These are phyloP conservation scores for Myotisia sp. DNA, from an alignment of 2,329 filamentous ascomycete genomes.

Conservation along the genomic window DNA sequence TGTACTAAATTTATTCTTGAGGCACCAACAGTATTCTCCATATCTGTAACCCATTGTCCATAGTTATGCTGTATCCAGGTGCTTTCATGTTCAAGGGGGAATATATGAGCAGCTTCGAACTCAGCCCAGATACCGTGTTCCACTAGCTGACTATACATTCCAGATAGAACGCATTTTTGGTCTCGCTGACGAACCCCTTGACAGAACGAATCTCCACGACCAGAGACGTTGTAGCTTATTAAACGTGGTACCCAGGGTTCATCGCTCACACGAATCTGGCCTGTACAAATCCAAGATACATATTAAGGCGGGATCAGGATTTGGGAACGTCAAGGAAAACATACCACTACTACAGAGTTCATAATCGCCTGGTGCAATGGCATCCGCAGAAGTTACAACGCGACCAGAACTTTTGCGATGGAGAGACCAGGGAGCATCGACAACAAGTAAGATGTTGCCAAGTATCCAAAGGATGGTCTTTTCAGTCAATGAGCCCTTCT, in stretches of 20 bases:
- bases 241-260: constrained; percentile 11
- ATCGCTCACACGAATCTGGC: constrained; percentile 11
- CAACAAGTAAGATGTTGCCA: constrained; percentile 9
- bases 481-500: constrained; percentile 11
- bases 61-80: constrained; percentile 14
- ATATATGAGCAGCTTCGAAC: constrained; percentile 17
- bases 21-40: constrained; percentile 6
- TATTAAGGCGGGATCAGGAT: background rate
- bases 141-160: background rate
- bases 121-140: constrained; percentile 7
- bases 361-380: constrained; percentile 10
- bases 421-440: constrained; percentile 8
- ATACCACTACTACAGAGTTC: constrained; percentile 9
- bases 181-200: constrained; percentile 14
- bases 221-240: constrained; percentile 8
- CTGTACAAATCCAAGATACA: constrained; percentile 11
- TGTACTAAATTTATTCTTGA: constrained; percentile 12
- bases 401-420: constrained; percentile 7
- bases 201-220: constrained; percentile 11
- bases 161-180: constrained; percentile 14
- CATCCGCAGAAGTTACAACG: constrained; percentile 7
- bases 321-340: background rate
- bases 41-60: constrained; percentile 13
- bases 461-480: constrained; percentile 11
- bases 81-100: constrained; percentile 14